These are phyloP conservation scores for Dinochytrium kinnereticum DNA, from an alignment of 371 early-diverging fungal genomes.

Conservation along the genomic window DNA sequence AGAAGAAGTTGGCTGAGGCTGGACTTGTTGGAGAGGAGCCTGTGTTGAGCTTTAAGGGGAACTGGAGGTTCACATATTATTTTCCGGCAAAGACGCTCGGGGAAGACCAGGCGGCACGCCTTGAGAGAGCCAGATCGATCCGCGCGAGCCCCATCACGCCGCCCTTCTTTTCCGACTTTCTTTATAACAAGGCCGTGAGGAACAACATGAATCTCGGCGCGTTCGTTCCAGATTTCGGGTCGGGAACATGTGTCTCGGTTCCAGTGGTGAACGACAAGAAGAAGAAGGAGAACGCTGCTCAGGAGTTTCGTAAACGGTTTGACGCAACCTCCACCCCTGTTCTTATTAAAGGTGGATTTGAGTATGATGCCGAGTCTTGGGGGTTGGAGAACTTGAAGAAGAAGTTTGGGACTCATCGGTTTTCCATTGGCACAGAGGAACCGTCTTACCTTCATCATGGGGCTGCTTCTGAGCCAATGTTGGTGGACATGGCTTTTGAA, in stretches of 20 bases:
- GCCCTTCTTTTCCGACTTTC: conserved; percentile 9
- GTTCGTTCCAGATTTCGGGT: conserved; percentile 1
- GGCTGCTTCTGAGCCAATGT: background rate
- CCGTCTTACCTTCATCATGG: conserved; percentile 1
- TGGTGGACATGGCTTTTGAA: conserved; percentile 27
- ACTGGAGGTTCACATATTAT: conserved; percentile 31
- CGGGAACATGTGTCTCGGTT: background rate
- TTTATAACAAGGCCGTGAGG: background rate
- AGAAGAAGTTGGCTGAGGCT: background rate
- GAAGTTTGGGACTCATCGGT: conserved; percentile 10
- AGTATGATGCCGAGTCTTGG: conserved; percentile 18
- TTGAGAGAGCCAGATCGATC: background rate
- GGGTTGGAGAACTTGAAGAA: conserved; percentile 9
- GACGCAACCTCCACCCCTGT: conserved; percentile 24
- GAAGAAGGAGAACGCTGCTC: background rate
- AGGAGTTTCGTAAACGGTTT: conserved; percentile 17
- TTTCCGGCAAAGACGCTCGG: conserved; percentile 19
- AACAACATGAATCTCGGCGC: conserved; percentile 20
- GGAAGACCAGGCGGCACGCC: background rate
- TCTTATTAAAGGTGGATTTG: conserved; percentile 5
- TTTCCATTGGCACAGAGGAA: conserved; percentile 14
- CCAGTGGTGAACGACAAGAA: background rate
- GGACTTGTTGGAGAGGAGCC: background rate
- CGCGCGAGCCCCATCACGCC: conserved; percentile 12
- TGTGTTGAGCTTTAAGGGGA: conserved; percentile 30